Evolutionary conservation across 305 asterid genomes (phyloP), one percentile per base, ranked within the genome.

Genomic region (Euphrasia arctica): DNA sequence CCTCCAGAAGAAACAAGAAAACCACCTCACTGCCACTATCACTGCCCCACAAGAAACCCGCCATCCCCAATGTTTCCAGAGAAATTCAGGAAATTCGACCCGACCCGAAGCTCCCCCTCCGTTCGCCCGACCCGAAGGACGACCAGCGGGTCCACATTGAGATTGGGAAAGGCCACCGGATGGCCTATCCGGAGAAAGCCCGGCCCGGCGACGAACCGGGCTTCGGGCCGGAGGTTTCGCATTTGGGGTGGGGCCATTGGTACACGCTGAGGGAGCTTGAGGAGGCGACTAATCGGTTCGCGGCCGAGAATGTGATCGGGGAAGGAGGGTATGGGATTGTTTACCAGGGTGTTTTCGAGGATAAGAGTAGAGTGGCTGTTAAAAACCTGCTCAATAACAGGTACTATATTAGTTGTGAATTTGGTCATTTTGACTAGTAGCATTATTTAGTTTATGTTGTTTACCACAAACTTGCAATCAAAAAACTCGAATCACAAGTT

Each of bases 161-260:
- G 71, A 71, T 81, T 54, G 96, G 87, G 8, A 90, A 84, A 84
- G 92, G 89, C 0, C 78, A 80, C 11, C 63, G 79, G 59, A 85
- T 85, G 63, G 72, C 85, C 3, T 75, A 73, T 69, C 89, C 89
- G 29, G 90, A 75, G 52, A 72, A 70, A 65, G 60, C 68, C 9
- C 77, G 85, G 34, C 8, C 70, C 22, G 70, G 66, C 49, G 79
- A 72, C 29, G 95, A 76, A 57, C 9, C 47, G 50, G 60, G 63
- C 10, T 54, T 32, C 36, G 85, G 75, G 50, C 95, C 98, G 28
- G 90, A 85, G 80, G 98, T 88, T 32, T 91, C 94, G 8, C 90
- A 88, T 73, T 73, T 91, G 78, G 96, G 96, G 14, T 91, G 98
- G 98, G 98, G 98, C 4, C 95, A 88, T 64, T 91, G 98, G 96